Percentiles rank a stretch among this genome's conserved stretches.
Conservation (phyloP, 768 basidiomycete species). For the Daedaleopsis sinensis region DNA sequence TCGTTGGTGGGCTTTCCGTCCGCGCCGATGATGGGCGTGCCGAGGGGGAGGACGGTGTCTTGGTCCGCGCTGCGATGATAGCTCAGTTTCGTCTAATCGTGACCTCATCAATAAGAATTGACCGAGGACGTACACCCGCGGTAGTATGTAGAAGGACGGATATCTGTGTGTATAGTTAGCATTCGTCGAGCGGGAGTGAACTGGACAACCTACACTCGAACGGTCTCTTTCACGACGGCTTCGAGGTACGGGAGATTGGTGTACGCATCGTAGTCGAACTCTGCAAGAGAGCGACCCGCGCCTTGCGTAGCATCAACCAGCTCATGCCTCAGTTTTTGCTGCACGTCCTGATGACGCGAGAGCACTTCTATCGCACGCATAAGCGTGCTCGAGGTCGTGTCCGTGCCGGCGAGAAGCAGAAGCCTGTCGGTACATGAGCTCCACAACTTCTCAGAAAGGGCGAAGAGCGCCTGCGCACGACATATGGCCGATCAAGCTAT, state of each 20-base stretch:
- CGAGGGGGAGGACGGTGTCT: conserved; percentile 12
- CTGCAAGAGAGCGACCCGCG: conserved; percentile 3
- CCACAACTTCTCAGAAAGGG: not conserved
- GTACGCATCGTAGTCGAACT: conserved; percentile 9
- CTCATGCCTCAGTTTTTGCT: not conserved
- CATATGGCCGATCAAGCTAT: conserved; percentile 14
- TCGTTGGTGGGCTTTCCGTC: conserved; percentile 2
- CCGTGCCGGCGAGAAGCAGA: conserved; percentile 9
- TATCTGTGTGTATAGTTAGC: too few species aligned
- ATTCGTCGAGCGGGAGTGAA: too few species aligned
- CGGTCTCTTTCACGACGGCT: conserved; percentile 12
- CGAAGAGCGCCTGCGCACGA: not conserved
- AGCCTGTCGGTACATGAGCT: not conserved
- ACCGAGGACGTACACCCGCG: not conserved
- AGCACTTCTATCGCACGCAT: conserved; percentile 2
- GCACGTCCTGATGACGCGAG: not conserved
- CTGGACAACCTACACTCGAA: conserved; percentile 1
- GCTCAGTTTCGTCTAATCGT: not conserved
- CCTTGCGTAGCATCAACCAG: not conserved
- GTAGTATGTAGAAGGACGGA: conserved; percentile 4
- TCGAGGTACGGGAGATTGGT: conserved; percentile 9
- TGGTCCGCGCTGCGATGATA: not conserved
- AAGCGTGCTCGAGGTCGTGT: conserved; percentile 7
- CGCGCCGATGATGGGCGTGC: conserved; percentile 1
- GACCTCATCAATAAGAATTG: too few species aligned